Percentiles rank a stretch among this genome's conserved stretches.
Conservation (phyloP, 2,329 filamentous ascomycete species). For the Zymoseptoria brevis region DNA sequence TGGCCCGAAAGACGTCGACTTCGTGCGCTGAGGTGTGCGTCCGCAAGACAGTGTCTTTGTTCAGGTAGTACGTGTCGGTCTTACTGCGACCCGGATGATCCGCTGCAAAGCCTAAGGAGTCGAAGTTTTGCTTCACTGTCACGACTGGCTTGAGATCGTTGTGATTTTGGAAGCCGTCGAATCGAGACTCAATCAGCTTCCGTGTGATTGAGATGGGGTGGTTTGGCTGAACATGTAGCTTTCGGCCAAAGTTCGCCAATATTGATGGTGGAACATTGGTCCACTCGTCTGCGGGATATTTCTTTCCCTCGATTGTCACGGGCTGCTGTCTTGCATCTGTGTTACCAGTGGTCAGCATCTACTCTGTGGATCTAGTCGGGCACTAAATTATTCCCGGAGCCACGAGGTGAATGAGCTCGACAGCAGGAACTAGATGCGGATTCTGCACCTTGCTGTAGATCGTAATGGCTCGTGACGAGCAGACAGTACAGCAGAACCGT, state of each 20-base stretch:
- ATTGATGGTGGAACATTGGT: slow-evolving; percentile 77
- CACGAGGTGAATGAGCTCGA: background rate
- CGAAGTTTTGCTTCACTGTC: slow-evolving; percentile 80
- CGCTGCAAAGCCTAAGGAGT: slow-evolving; percentile 82
- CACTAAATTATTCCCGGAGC: background rate
- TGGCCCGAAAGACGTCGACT: slow-evolving; percentile 66
- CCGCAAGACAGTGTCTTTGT: slow-evolving; percentile 70
- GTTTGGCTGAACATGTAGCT: slow-evolving; percentile 81
- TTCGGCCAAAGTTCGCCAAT: slow-evolving; percentile 62
- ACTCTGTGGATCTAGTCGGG: background rate
- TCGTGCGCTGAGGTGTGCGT: slow-evolving; percentile 96
- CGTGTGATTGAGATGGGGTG: slow-evolving; percentile 88
- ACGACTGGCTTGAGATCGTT: slow-evolving; percentile 78
- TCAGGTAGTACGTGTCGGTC: slow-evolving; percentile 95
- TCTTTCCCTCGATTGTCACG: slow-evolving; percentile 51
- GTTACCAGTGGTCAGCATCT: background rate
- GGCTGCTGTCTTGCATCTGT: slow-evolving; percentile 29
- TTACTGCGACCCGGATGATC: slow-evolving; percentile 82
- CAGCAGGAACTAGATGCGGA: background rate
- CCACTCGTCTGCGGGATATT: slow-evolving; percentile 67
- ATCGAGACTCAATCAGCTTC: slow-evolving; percentile 83
- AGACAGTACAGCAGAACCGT: background rate
- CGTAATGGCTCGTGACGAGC: background rate
- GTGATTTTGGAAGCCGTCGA: slow-evolving; percentile 69
- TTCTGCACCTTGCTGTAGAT: background rate